A percentile compares a stretch with the other conserved stretches of the same genome.
phyloP scores from a whole-genome alignment of 345 rosid genomes.

The Gynandropsis gynandra region DNA sequence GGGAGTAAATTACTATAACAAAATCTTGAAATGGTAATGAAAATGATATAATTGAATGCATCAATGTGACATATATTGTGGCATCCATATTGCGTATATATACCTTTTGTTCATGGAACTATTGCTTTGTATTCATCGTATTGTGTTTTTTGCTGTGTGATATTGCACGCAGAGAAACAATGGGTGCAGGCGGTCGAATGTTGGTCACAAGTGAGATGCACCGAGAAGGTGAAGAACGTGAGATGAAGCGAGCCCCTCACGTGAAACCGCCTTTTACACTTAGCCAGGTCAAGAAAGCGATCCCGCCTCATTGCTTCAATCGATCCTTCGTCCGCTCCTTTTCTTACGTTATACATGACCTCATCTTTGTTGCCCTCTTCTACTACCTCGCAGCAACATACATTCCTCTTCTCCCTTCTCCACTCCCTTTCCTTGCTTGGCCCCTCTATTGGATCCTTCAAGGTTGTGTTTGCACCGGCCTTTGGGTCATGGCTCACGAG shows the following conservation, averaged over 20 bases:
- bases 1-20: no score
- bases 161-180: no score
- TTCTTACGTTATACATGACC: conserved; percentile 56
- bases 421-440: conserved; percentile 70
- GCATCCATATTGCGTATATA: no score
- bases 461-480: conserved; percentile 65
- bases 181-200: no score
- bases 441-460: conserved; percentile 67
- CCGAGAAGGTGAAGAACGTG: no score
- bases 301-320: conserved; percentile 81
- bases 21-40: no score
- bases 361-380: conserved; percentile 45
- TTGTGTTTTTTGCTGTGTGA: no score
- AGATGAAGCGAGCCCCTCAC: conserved; percentile 54
- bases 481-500: conserved; percentile 90
- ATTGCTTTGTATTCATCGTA: no score
- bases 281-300: conserved; percentile 64
- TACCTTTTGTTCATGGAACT: no score
- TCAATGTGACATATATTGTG: no score
- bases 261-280: conserved; percentile 70
- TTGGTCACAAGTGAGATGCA: no score
- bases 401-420: conserved; percentile 44
- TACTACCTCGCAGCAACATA: conserved; percentile 48
- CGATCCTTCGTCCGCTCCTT: conserved; percentile 74
- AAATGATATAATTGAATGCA: no score